Evolutionary conservation across 306 rosid genomes (phyloP).

Genomic region (Herpetospermum pedunculosum): DNA sequence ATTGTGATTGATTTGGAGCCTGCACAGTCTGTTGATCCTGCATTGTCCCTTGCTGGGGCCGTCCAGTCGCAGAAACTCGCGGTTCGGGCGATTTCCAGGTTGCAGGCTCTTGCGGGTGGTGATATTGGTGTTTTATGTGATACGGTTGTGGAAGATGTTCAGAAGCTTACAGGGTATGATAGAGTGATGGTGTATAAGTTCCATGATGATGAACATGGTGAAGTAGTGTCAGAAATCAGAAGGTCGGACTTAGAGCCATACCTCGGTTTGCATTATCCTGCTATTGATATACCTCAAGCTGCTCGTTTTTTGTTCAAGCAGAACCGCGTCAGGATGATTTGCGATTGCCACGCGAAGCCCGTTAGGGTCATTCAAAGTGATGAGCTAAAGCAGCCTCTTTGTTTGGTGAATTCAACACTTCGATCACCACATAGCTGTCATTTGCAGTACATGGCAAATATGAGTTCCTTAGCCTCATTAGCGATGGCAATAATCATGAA

Average conservation of each 20-base stretch:
- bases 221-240: conserved; percentile 69
- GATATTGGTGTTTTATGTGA: conserved; percentile 57
- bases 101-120: conserved; percentile 67
- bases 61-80: conserved; percentile 81
- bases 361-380: conserved; percentile 49
- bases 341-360: conserved; percentile 61
- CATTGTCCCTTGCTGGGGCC: conserved; percentile 64
- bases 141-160: conserved; percentile 59
- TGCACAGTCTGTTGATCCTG: conserved; percentile 46
- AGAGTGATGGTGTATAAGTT: conserved; percentile 86
- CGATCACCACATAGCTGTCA: conserved; percentile 73
- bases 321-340: conserved; percentile 56
- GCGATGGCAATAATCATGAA: conserved; percentile 54
- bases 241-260: conserved; percentile 64
- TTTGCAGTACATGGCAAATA: conserved; percentile 58
- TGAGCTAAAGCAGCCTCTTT: conserved; percentile 47
- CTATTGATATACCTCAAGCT: conserved; percentile 77
- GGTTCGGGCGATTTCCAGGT: conserved; percentile 69
- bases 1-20: conserved; percentile 80
- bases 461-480: conserved; percentile 66
- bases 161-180: conserved; percentile 72
- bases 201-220: conserved; percentile 86
- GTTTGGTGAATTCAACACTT: conserved; percentile 76
- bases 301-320: conserved; percentile 78
- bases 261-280: conserved; percentile 75